Evolutionary conservation across 768 basidiomycete species (phyloP), one percentile per base, ranked within the genome.

Genomic region (Phaeotremella fagi): DNA sequence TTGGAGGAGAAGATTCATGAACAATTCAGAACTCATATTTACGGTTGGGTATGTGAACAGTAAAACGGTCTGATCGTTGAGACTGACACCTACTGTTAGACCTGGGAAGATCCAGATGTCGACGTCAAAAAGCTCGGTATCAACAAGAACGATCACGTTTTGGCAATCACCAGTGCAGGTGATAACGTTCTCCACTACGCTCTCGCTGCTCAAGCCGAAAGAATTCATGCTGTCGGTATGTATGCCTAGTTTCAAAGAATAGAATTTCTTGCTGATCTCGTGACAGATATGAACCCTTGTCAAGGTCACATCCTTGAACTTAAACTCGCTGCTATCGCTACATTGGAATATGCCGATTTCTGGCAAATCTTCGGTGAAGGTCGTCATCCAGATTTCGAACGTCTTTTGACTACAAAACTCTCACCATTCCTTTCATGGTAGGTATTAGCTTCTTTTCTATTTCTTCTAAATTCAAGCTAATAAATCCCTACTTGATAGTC

Each of bases 161-260:
- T 88, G 12, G 82, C 83, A 16, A 87, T 88, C 62, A 87, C 86
- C 1, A 83, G 82, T 46, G 87, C 85, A 2, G 86, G 86, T 0
- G 86, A 87, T 71, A 88, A 88, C 68, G 84, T 85, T 2, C 76
- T 88, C 29, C 85, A 87, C 67, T 88, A 88, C 58, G 85, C 85
- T 6, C 82, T 85, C 51, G 79, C 78, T n/a, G 82, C 81, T 1
- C 70, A 77, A 26, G 84, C 84, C 2, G 77, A 80, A 50, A 76
- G 67, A 36, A 82, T 86, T 25, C 85, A 86, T 54, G 82, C 82
- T 47, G 85, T 86, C 50, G 86, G 86, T 71, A 80, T 86, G 80
- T 86, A 82, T 78, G 76, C 1, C 22, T 18, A 3, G 16, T 24
- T n/a, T n/a, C n/a, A n/a, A 24, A 12, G 22, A 50, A 42, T 48